Evolutionary conservation across 257 asterid genomes (phyloP).

Genomic region (Jasminum sambac): DNA sequence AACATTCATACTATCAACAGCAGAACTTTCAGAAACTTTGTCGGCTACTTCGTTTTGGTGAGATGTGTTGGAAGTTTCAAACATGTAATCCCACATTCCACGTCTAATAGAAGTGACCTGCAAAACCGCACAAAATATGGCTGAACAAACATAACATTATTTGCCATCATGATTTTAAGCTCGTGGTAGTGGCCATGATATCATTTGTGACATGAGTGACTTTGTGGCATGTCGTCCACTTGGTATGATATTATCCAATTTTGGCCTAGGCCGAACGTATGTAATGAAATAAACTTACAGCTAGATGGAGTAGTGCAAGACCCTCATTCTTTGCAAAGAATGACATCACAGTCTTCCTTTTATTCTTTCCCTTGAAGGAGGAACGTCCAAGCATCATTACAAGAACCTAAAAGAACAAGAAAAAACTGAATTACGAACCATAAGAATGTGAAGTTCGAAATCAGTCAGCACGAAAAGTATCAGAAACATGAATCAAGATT

Average conservation of each 20-base stretch:
- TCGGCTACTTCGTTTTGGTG: constrained; percentile 33
- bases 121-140: constrained; percentile 24
- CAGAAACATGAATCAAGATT: background rate
- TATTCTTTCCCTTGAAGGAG: constrained; percentile 32
- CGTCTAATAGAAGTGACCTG: constrained; percentile 73
- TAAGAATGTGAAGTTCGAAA: constrained; percentile 5
- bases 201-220: background rate
- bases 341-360: constrained; percentile 30
- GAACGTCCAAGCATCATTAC: constrained; percentile 68
- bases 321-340: constrained; percentile 55
- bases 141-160: constrained; percentile 14
- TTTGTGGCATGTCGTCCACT: background rate
- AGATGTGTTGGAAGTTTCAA: constrained; percentile 50
- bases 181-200: background rate
- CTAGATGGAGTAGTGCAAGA: constrained; percentile 72
- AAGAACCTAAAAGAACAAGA: constrained; percentile 57
- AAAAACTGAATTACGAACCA: constrained; percentile 10
- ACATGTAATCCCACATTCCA: constrained; percentile 74
- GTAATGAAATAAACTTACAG: constrained; percentile 55
- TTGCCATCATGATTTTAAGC: background rate
- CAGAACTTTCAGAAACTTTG: constrained; percentile 37
- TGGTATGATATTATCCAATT: no score
- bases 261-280: no score
- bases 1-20: constrained; percentile 43
- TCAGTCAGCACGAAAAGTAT: background rate